Base-by-base conservation (phyloP, 805 yeast genomes). In the Blastobotrys chiropterorum region DNA sequence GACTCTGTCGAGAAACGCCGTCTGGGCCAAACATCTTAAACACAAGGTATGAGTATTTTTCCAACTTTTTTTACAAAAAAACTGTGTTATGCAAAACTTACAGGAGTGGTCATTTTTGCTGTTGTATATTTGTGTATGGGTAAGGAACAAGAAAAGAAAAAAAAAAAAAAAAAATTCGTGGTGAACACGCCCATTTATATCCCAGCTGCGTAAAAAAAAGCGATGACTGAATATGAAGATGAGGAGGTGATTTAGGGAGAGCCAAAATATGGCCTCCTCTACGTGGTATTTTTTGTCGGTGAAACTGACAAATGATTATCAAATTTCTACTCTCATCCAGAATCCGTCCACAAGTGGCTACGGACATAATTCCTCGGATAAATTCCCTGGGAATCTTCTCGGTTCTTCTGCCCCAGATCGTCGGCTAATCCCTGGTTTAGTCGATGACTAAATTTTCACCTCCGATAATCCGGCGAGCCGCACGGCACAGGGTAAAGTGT, bases 1-100 rank as follows among this genome's bases (percentile, higher is more conserved):
- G 85, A 11, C 82, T 51, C 30, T 50, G 45, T 20, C 62, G 57
- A 26, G 63, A 75, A 40, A 67, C 61, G 38, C 68, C 71, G 47
- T 65, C 62, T 20, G 72, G 69, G 38, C 66, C 63, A 61, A 70
- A 70, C 68, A 68, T 65, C 43, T 39, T 46, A 7, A 19, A 21
- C 14, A 6, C 5, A 26, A 5, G 34, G 5, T 26, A 26, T 26
- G 11, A 26, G 34, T 26, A 26, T 26, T 11, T 26, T 26, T 5
- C 34, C 11, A 26, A 26, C 11, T 26, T 26, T 6, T 26, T 26
- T 26, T 6, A 11, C 5, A 26, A 26, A 26, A 26, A 26, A 26
- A 26, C 11, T 6, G 34, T 6, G 34, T 26, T 5, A 26, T 26
- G 34, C 11, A 6, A 26, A 11, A 26, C 34, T 26, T 26, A 26